A percentile compares a stretch with the other conserved stretches of the same genome.
These are phyloP conservation scores for Exophiala sp. DNA, from an alignment of 2,329 filamentous ascomycete species.

Conservation along the genomic window DNA sequence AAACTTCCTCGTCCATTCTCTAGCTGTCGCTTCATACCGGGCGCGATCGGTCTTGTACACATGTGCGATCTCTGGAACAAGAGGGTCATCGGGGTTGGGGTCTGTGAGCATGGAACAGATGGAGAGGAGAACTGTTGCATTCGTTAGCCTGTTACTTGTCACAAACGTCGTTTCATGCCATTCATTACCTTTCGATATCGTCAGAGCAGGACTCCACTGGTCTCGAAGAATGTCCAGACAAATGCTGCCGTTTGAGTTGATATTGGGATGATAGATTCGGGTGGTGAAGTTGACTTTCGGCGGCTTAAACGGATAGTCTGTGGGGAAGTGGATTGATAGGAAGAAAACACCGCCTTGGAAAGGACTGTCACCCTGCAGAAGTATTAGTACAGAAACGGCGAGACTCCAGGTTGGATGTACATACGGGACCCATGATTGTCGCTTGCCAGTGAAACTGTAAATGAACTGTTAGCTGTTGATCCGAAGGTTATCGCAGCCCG, in stretches of 20 bases:
- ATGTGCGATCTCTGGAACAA: constrained; percentile 97
- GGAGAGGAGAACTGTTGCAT: constrained; percentile 71
- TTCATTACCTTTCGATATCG: constrained; percentile 86
- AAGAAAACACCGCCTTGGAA: constrained; percentile 99
- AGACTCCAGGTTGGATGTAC: constrained; percentile 38
- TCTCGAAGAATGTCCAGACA: constrained; percentile 97
- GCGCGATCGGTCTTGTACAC: constrained; percentile 99
- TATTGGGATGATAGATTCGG: constrained; percentile 99
- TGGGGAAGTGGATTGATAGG: constrained; percentile 97
- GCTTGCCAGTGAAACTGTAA: constrained; percentile 98
- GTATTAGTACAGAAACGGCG: background rate
- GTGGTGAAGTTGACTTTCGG: constrained; percentile 99
- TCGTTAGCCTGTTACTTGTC: constrained; percentile 4
- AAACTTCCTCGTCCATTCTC: constrained; percentile 99
- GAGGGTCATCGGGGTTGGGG: constrained; percentile 96
- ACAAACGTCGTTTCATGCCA: too few relatives aligned
- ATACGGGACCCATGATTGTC: constrained; percentile 98
- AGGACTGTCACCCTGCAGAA: constrained; percentile 77
- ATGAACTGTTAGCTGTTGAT: constrained; percentile 33
- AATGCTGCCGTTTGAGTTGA: constrained; percentile 99
- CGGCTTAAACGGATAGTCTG: constrained; percentile 99
- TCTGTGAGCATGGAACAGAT: constrained; percentile 99
- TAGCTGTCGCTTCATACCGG: constrained; percentile 90
- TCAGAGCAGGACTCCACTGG: constrained; percentile 97
- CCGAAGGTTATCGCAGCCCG: constrained; percentile 8